Evolutionary conservation across 2,329 filamentous ascomycete genomes (phyloP), one percentile per base, ranked within the genome.

Genomic region (Colletotrichum lindemuthianum): DNA sequence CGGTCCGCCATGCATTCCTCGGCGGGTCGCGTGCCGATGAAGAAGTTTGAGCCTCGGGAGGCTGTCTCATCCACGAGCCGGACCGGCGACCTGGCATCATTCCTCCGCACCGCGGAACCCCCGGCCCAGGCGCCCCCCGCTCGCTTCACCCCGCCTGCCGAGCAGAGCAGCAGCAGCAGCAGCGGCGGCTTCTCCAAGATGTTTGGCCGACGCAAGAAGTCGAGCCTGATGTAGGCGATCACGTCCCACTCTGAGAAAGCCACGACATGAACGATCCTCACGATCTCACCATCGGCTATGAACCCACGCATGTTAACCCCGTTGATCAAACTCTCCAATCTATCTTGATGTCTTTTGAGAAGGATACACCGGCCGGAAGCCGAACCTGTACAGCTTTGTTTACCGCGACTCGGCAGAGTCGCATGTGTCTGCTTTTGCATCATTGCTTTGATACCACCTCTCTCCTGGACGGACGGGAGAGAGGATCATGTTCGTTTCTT

Each of bases 11-110:
- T 47, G 51, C 44, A 54, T 41, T 71, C 78, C 2, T 74, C 73
- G 16, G 73, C 74, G 32, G 73, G 76, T 24, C 80, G 84, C 33
- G 80, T 83, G 10, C 79, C 82, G 1, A 85, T 84, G 82, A 89
- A 85, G 76, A 84, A 77, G 70, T 89, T 84, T 70, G 84, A 87
- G 72, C 82, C 86, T 3, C 81, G 85, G 49, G 86, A 88, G 5
- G 77, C 85, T 3, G 76, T 79, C 40, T 72, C 75, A n/a, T 69
- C 74, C 4, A 75, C 74, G 7, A 77, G 76, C n/a, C 76, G 78
- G 49, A 93, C 90, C 2, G 84, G 85, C 15, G 91, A 93, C 54
- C 77, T 95, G 48, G 91, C 92, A 1, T 87, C 88, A 55, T 95
- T 95, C 74, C 78, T 96, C 37, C 86, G 84, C 57, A 87, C 88